Conservation (phyloP, 371 early-diverging fungal genomes). For the Parasitella parasitica region DNA sequence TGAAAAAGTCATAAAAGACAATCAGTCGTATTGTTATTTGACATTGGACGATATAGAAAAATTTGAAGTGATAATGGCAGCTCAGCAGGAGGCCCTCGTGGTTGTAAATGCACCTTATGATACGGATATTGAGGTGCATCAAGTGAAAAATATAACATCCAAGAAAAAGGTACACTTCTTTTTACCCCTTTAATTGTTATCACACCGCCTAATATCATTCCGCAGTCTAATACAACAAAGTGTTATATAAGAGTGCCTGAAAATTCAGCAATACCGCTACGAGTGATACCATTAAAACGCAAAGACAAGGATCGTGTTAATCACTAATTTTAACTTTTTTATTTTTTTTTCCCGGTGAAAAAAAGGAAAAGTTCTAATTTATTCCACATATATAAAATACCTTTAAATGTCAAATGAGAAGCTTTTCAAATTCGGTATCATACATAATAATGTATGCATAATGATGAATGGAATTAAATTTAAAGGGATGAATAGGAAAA, state of each 20-base stretch:
- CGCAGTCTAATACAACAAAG: not conserved
- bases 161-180: not conserved
- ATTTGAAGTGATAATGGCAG: constrained; percentile 29
- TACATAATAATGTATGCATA: not conserved
- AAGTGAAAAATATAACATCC: not conserved
- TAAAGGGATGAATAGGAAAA: not conserved
- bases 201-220: not conserved
- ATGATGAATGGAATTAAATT: not conserved
- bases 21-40: constrained; percentile 36
- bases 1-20: constrained; percentile 27
- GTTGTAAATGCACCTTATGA: constrained; percentile 42
- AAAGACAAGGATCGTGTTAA: not conserved
- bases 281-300: not conserved
- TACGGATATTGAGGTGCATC: constrained; percentile 37
- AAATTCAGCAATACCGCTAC: not conserved
- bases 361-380: not conserved
- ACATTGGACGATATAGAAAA: constrained; percentile 34
- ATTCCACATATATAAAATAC: not conserved
- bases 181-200: not conserved
- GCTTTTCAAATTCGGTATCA: not conserved
- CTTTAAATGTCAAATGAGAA: not conserved
- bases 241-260: not conserved
- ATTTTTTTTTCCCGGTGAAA: not conserved
- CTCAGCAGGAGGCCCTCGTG: constrained; percentile 30
- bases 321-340: not conserved